A percentile compares a stretch with the other conserved stretches of the same genome.
Conservation (phyloP, 306 rosid species). For the Cicer judaicum region DNA sequence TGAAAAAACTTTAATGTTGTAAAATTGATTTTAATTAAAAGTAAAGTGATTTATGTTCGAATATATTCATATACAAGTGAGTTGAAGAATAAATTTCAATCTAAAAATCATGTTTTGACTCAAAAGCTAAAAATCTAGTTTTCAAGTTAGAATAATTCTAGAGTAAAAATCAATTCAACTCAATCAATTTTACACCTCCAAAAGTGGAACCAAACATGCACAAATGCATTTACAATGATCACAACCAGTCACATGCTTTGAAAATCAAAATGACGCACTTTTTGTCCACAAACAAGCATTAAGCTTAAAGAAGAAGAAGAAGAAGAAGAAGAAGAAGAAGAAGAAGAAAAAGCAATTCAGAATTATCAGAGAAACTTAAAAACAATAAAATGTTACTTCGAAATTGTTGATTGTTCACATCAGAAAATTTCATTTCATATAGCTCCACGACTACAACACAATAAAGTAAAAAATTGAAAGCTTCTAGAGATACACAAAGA, state of each 20-base stretch:
- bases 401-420: conserved; percentile 3
- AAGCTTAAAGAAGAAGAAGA: neutral
- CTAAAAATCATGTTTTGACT: no score
- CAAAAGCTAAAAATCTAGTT: no score
- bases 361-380: neutral
- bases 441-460: neutral
- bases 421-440: neutral
- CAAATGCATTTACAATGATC: conserved; percentile 3
- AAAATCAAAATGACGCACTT: conserved; percentile 7
- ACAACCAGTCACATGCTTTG: neutral
- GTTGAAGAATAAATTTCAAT: no score
- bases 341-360: neutral
- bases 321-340: neutral
- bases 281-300: neutral
- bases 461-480: neutral
- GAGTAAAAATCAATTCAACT: no score
- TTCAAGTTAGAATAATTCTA: no score
- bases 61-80: no score
- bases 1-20: no score
- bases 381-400: neutral
- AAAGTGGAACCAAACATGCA: no score
- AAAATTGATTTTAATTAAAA: no score
- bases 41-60: no score
- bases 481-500: conserved; percentile 26
- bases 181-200: no score